Evolutionary conservation across 1,139 yeast species (phyloP), one percentile per base, ranked within the genome.

Genomic region (Arxiozyma bovina): DNA sequence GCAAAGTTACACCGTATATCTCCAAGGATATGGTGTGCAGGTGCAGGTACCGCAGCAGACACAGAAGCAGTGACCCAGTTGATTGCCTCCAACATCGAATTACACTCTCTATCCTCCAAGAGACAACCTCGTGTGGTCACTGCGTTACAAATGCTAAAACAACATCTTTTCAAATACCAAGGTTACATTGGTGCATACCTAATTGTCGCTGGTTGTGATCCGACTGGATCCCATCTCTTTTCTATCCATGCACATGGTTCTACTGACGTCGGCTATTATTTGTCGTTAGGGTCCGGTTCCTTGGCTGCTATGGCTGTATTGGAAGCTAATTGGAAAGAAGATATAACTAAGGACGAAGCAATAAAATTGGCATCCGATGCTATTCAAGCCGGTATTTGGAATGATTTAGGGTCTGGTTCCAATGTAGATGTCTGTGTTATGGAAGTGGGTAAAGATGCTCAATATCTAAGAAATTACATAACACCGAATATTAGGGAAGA

Each of bases 11-110:
- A 93, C 74, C 77, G 96, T 65, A 80, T 93, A 63, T 81, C 97
- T 2, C 97, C 99, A 15, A 81, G 80, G 68, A 93, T 93, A 67
- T 93, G 99, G 99, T 93, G 98, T 81, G 97, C 97, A 54, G 99
- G 99, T 65, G 99, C 99, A 4, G 99, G 99, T 71, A 93, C 99
- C 21, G 99, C 99, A 48, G 99, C 99, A n/a, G 99, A 93, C 70
- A 93, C 97, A 12, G 98, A 93, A 70, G 97, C 98, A 0, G 96
- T 94, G 38, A 93, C 99, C 7, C 96, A 89, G 71, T 78, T 93
- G 68, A 90, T 90, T 64, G 83, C 91, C 38, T 88, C 96, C 51
- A 91, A 91, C 70, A 76, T 93, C 62, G 99, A 93, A 72, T 76
- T 93, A 61, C 99, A 91, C 72, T 77, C 94, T 21, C 76, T 90